Evolutionary conservation across 495 filamentous ascomycete genomes (phyloP).

Genomic region (Lophiotrema nucula): DNA sequence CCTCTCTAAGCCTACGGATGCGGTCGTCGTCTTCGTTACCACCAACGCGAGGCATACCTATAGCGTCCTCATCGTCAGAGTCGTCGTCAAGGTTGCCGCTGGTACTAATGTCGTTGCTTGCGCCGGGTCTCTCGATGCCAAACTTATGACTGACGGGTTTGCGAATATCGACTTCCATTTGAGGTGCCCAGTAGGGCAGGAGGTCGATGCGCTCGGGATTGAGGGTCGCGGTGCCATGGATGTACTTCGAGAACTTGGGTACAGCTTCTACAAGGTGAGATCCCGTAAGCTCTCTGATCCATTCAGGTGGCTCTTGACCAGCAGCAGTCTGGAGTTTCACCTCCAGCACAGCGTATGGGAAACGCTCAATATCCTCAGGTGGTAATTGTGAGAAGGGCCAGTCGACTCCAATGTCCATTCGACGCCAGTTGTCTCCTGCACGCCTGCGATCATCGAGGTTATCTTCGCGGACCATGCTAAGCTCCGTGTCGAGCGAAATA

Average conservation of each 20-base stretch:
- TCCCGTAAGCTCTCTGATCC: constrained; percentile 87
- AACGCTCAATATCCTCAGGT: constrained; percentile 78
- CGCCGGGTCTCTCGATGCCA: constrained; percentile 77
- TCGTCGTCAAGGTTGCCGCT: constrained; percentile 59
- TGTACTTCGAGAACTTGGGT: constrained; percentile 99
- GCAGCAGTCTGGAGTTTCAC: constrained; percentile 97
- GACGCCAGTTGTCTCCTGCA: constrained; percentile 86
- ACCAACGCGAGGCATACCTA: constrained; percentile 49
- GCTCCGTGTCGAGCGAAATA: constrained; percentile 93
- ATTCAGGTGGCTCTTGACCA: constrained; percentile 94
- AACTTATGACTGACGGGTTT: constrained; percentile 84
- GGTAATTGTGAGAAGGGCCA: constrained; percentile 89
- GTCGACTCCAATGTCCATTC: constrained; percentile 97
- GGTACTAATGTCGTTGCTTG: constrained; percentile 71
- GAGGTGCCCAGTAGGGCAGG: constrained; percentile 94
- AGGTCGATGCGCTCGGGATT: constrained; percentile 87
- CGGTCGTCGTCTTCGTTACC: constrained; percentile 45
- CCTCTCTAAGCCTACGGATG: constrained; percentile 47
- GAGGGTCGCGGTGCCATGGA: constrained; percentile 84
- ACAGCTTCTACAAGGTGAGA: constrained; percentile 97
- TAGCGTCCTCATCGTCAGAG: constrained; percentile 53
- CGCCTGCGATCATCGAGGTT: constrained; percentile 79
- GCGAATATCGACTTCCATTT: constrained; percentile 97
- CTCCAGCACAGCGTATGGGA: constrained; percentile 94
- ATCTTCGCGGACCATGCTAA: constrained; percentile 92